phyloP scores from a whole-genome alignment of 2,329 filamentous ascomycete genomes.

The Epicoccum nigrum region DNA sequence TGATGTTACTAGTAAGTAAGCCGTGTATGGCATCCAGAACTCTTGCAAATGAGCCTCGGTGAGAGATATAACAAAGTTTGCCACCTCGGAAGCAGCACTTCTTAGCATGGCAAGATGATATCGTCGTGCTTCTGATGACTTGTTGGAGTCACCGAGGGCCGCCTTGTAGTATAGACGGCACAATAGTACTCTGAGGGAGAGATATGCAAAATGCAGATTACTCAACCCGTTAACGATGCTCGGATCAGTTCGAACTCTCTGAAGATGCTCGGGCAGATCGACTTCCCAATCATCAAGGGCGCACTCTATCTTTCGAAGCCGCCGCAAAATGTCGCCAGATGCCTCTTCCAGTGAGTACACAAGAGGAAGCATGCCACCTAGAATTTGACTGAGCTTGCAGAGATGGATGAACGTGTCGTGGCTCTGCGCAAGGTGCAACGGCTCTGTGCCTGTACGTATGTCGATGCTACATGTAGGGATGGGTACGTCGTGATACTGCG shows the following conservation, averaged over 20 bases:
- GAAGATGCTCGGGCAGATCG: constrained; percentile 16
- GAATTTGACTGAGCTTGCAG: constrained; percentile 25
- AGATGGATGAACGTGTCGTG: constrained; percentile 21
- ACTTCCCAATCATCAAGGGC: constrained; percentile 21
- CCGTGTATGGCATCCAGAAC: constrained; percentile 32
- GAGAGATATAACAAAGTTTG: constrained; percentile 14
- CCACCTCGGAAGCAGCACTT: constrained; percentile 15
- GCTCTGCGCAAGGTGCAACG: not conserved
- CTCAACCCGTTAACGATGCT: constrained; percentile 17
- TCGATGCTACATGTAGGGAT: constrained; percentile 2
- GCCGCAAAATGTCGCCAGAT: constrained; percentile 9
- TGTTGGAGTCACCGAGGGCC: constrained; percentile 3
- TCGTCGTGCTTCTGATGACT: constrained; percentile 10
- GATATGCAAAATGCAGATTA: constrained; percentile 27
- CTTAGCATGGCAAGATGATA: constrained; percentile 21
- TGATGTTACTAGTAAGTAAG: constrained; percentile 25
- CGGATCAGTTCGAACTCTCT: not conserved
- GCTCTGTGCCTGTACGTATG: not conserved
- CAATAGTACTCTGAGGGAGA: constrained; percentile 23
- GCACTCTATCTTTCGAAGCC: constrained; percentile 19
- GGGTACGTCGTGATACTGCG: constrained; percentile 23
- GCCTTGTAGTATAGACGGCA: constrained; percentile 21
- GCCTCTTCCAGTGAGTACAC: constrained; percentile 23
- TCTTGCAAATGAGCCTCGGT: constrained; percentile 21
- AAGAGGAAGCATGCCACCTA: constrained; percentile 24